Evolutionary conservation across 2,329 filamentous ascomycete genomes (phyloP), one percentile per base, ranked within the genome.

Genomic region (Pyricularia grisea): DNA sequence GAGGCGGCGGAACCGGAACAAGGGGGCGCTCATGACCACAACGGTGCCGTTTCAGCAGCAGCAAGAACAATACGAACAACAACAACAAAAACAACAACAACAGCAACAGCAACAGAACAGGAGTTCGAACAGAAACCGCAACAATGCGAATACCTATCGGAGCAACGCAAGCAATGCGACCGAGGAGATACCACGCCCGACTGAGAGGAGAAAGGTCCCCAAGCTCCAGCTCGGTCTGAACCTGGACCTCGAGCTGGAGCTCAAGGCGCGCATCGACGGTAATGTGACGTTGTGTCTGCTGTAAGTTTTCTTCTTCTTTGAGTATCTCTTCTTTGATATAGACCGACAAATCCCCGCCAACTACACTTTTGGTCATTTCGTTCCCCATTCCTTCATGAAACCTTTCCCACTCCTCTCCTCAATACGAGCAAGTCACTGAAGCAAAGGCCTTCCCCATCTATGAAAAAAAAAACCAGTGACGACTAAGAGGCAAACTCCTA

Each of bases 231-330:
- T 78, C 25, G 74, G 76, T 4, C 72, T 78, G 58, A 93, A 94
- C 78, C 80, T 94, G 70, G 90, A 93, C 72, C 84, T 93, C 67
- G 90, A 93, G 78, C 88, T 94, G 73, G 87, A 92, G 78, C 81
- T 94, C 70, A 93, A 92, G 81, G 90, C 91, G n/a, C 89, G 87
- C 77, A 90, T 94, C 70, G 86, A 92, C 73, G 91, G 91, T 72
- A 91, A 93, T 80, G 77, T 93, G 72, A 92, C 89, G 2, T 77
- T 93, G 71, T 87, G 86, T 68, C 81, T 93, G 74, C 87, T 91
- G 90, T 92, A 84, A 76, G 80, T 23, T 23, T 67, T 9, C 30
- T 28, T 58, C 31, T 42, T 67, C 55, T 20, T 14, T 61, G 7
- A 3, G 3, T 55, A n/a, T n/a, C n/a, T n/a, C 5, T 28, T n/a